phyloP scores from a whole-genome alignment of 768 basidiomycete genomes.

The Lactifluus pinguis region DNA sequence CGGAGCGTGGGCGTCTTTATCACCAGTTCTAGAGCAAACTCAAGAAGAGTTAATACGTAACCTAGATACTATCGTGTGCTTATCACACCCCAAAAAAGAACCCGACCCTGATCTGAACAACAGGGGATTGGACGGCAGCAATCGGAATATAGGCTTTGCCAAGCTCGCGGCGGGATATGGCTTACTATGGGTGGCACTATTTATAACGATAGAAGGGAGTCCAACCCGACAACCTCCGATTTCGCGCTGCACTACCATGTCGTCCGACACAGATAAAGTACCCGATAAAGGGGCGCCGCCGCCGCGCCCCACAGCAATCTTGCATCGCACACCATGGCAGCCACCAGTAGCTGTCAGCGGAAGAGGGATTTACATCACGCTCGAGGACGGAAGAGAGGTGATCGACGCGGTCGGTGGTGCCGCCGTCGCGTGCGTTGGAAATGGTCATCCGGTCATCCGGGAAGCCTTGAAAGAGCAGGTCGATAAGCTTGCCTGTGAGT shows the following conservation, averaged over 20 bases:
- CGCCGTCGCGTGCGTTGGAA: constrained; percentile 73
- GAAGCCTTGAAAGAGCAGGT: constrained; percentile 73
- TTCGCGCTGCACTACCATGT: too few species aligned
- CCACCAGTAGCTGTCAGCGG: constrained; percentile 60
- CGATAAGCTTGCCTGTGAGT: constrained; percentile 67
- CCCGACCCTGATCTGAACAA: background rate
- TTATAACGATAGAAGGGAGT: too few species aligned
- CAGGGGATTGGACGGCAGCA: too few species aligned
- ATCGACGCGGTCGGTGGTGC: constrained; percentile 83
- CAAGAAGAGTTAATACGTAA: background rate
- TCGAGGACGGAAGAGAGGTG: constrained; percentile 59
- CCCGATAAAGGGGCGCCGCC: too few species aligned
- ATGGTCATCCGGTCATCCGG: constrained; percentile 60
- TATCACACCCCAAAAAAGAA: background rate
- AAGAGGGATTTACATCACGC: constrained; percentile 60
- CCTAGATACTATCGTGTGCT: background rate
- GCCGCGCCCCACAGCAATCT: too few species aligned
- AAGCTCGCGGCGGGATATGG: too few species aligned
- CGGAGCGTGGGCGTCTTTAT: too few species aligned
- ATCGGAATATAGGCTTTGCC: too few species aligned
- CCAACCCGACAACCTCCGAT: too few species aligned
- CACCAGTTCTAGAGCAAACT: too few species aligned
- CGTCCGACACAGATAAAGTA: too few species aligned
- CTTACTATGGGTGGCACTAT: too few species aligned
- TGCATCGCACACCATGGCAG: constrained; percentile 52